Evolutionary conservation across 2,329 filamentous ascomycete species (phyloP).

Genomic region (Nemania sp.): DNA sequence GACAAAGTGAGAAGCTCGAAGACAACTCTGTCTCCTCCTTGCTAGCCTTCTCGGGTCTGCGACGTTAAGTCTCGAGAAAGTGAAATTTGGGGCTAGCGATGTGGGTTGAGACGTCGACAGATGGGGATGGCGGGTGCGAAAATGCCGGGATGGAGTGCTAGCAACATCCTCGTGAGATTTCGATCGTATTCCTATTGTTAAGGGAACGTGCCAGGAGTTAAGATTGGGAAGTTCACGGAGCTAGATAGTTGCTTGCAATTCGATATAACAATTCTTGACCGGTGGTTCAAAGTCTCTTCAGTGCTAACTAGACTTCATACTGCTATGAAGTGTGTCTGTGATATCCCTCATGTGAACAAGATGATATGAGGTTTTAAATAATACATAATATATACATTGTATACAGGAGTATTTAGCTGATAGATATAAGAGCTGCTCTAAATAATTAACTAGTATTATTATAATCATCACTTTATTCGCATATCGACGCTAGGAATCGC

Average conservation of each 20-base stretch:
- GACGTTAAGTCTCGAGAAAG: neutral
- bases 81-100: neutral
- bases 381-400: neutral
- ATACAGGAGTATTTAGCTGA: neutral
- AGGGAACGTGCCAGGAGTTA: neutral
- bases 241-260: slow-evolving; percentile 8
- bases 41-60: neutral
- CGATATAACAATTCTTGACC: slow-evolving; percentile 3
- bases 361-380: too few species aligned
- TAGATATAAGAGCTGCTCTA: neutral
- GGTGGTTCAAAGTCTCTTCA: neutral
- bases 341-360: neutral
- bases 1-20: neutral
- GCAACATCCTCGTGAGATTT: neutral
- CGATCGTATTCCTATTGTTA: neutral
- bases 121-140: neutral
- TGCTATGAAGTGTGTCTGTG: neutral
- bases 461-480: neutral
- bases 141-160: neutral
- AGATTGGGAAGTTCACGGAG: neutral
- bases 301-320: neutral
- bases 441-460: neutral
- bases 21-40: neutral
- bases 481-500: neutral
- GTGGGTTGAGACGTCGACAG: neutral